These are phyloP conservation scores for Candida ficus DNA, from an alignment of 805 yeast genomes.

Conservation along the genomic window DNA sequence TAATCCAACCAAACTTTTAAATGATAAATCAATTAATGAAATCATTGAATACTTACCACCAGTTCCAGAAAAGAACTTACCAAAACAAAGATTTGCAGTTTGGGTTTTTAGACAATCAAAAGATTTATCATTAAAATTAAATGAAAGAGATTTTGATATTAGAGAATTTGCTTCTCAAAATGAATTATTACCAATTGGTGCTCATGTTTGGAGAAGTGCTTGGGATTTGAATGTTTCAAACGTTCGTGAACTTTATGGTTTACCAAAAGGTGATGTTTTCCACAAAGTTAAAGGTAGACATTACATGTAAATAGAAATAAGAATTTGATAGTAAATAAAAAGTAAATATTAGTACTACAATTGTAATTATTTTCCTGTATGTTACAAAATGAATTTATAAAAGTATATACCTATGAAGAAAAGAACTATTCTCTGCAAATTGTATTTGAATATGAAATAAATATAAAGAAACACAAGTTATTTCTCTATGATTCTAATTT, in stretches of 20 bases:
- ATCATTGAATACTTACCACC: constrained; percentile 71
- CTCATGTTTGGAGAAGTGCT: constrained; percentile 82
- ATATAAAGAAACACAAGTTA: not conserved
- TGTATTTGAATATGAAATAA: constrained; percentile 7
- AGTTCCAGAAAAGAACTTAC: constrained; percentile 83
- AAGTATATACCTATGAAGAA: constrained; percentile 1
- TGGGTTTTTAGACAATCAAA: constrained; percentile 83
- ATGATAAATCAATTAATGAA: constrained; percentile 33
- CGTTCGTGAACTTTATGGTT: constrained; percentile 68
- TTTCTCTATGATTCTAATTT: constrained; percentile 33
- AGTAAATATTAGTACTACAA: not conserved
- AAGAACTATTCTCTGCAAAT: not conserved
- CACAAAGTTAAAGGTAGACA: constrained; percentile 30
- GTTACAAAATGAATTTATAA: constrained; percentile 5
- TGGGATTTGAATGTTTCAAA: constrained; percentile 72
- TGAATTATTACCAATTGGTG: constrained; percentile 75
- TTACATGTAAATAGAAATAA: constrained; percentile 11
- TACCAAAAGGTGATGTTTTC: constrained; percentile 73
- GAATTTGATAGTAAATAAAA: no score
- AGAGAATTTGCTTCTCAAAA: constrained; percentile 56
- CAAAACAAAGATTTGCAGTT: constrained; percentile 73
- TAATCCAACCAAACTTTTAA: constrained; percentile 30
- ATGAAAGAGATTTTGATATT: constrained; percentile 56
- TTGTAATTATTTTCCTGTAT: not conserved
- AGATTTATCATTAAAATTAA: constrained; percentile 15